Conservation (phyloP, 495 filamentous ascomycete species). For the Xanthoparmelia taractica region DNA sequence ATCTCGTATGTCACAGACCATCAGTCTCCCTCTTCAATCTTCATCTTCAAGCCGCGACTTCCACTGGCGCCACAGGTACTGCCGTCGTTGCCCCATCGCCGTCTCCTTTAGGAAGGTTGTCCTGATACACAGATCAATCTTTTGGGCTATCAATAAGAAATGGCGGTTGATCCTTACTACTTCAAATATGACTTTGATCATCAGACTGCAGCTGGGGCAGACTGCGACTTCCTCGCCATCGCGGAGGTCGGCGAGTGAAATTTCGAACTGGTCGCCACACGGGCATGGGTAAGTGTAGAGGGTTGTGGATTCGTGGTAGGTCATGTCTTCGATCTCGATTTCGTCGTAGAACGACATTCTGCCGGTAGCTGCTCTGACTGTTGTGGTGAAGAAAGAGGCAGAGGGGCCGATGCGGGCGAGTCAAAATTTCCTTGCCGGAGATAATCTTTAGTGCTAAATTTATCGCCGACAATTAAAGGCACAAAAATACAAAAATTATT, state of each 20-base stretch:
- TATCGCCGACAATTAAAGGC: too few species aligned
- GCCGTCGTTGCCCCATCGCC: conserved; percentile 5
- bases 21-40: neutral
- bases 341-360: conserved; percentile 79
- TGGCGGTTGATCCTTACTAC: conserved; percentile 42
- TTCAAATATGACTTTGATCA: conserved; percentile 93
- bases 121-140: conserved; percentile 17
- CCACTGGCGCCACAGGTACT: conserved; percentile 18
- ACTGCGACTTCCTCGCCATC: conserved; percentile 89
- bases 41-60: conserved; percentile 17
- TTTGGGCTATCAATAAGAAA: neutral
- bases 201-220: conserved; percentile 91
- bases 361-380: neutral
- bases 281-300: conserved; percentile 95
- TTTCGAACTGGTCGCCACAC: conserved; percentile 96
- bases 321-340: conserved; percentile 99
- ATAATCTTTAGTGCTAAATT: neutral
- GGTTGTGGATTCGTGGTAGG: conserved; percentile 71
- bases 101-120: conserved; percentile 27
- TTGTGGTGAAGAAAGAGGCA: neutral
- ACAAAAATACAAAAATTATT: too few species aligned
- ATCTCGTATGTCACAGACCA: neutral
- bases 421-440: neutral
- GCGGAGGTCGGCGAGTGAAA: conserved; percentile 71
- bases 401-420: too few species aligned